Base-by-base conservation (phyloP, 2,329 filamentous ascomycete species). In the Fusarium miscanthi region DNA sequence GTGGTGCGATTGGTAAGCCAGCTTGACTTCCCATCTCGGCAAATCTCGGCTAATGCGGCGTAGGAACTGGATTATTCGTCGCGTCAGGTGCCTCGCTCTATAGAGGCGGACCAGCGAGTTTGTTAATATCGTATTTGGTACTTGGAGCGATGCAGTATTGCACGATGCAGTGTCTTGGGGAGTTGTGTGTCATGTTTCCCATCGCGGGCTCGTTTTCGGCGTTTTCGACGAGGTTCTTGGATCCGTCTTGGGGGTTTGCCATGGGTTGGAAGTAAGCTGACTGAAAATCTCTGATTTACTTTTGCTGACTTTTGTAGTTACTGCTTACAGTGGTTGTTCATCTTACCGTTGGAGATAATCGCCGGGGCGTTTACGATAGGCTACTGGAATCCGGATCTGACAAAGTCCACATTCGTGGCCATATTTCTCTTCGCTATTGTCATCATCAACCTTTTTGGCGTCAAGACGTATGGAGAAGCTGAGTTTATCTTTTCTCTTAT, bases 201-300 rank as follows among this genome's bases (percentile, higher is more conserved):
- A 92, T 98, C 25, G 93, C 95, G 21, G 95, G 95, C 54, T 97
- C 94, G 4, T 98, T 98, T 80, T 94, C 94, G 1, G 92, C 94
- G 9, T 98, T 95, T 82, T 97, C 95, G n/a, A 97, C 94, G 16
- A 90, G 95, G 17, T 98, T 98, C 77, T 82, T 98, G 17, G 94
- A 98, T 79, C 95, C 95, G 0, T 95, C 95, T 1, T 97, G 94
- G 94, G 94, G 94, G 0, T 97, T 97, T 78, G 93, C 94, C 31
- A 97, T 97, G 94, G 94, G 94, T 13, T 97, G 94, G 94, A 97
- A 97, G 87, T 93, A 81, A 81, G 89, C 87, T 2, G 9, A 27
- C 27, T 16, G 21, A 2, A 17, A 21, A 11, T 2, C 3, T 25
- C 8, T 3, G 21, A 3, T 16, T 2, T 3, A 5, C 19, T 23